These are phyloP conservation scores for Endogone sp. DNA, from an alignment of 192 early-diverging fungal genomes.

Conservation along the genomic window DNA sequence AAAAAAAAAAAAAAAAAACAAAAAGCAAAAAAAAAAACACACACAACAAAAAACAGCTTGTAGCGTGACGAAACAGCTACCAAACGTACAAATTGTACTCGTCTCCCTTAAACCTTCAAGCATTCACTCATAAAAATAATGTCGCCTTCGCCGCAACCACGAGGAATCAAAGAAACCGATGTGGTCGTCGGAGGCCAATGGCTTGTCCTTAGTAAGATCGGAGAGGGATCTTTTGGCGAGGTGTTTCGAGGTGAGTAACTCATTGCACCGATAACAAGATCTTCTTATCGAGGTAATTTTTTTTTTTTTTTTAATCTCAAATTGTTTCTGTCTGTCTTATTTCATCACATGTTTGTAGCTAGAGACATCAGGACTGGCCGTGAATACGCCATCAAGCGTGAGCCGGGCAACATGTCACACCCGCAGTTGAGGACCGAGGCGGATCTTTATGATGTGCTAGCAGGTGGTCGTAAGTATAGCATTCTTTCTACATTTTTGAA, in stretches of 20 bases:
- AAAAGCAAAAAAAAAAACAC: too few species aligned
- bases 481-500: not conserved
- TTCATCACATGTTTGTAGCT: conserved; percentile 19
- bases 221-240: conserved; percentile 60
- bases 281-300: not conserved
- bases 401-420: conserved; percentile 26
- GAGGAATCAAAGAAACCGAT: too few species aligned
- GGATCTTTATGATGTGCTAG: conserved; percentile 37
- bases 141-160: too few species aligned
- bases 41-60: too few species aligned
- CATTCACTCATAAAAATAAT: too few species aligned
- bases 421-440: conserved; percentile 49
- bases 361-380: conserved; percentile 35
- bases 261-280: not conserved
- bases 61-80: too few species aligned
- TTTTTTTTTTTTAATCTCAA: too few species aligned
- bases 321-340: not conserved
- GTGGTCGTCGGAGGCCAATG: conserved; percentile 48
- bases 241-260: conserved; percentile 51
- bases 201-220: conserved; percentile 50
- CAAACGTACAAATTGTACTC: too few species aligned
- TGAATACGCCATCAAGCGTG: conserved; percentile 51
- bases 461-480: conserved; percentile 38
- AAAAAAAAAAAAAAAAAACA: too few species aligned
- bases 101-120: too few species aligned